Percentiles rank a stretch among this genome's conserved stretches.
These are phyloP conservation scores for Lentinula guzmanii DNA, from an alignment of 768 basidiomycete genomes.

Conservation along the genomic window DNA sequence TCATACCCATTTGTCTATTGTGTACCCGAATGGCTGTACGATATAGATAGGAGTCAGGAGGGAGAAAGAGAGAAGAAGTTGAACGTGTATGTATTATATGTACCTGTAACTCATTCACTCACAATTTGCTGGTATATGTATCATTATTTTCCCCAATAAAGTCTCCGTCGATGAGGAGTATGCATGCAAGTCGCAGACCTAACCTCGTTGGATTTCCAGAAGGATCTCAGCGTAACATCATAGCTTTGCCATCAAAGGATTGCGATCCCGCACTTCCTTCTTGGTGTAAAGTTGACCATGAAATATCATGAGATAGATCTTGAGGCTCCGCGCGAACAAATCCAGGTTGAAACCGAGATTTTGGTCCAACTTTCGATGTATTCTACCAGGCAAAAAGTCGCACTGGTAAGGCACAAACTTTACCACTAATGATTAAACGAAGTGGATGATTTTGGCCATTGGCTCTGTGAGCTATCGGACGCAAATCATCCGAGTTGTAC, in stretches of 20 bases:
- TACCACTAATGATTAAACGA: not conserved
- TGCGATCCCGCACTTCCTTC: not conserved
- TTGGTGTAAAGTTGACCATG: too few relatives aligned
- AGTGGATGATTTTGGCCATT: not conserved
- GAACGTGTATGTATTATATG: not conserved
- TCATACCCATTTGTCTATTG: not conserved
- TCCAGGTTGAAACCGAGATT: not conserved
- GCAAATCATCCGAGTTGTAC: not conserved
- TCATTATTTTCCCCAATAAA: not conserved
- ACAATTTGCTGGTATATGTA: not conserved
- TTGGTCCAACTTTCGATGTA: not conserved
- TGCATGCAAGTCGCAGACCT: not conserved
- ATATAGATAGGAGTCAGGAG: not conserved
- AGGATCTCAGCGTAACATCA: not conserved
- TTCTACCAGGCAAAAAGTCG: too few relatives aligned
- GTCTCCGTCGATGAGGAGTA: too few relatives aligned
- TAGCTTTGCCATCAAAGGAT: not conserved
- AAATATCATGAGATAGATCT: not conserved
- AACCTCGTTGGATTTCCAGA: not conserved
- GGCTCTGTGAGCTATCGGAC: not conserved
- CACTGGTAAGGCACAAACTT: not conserved
- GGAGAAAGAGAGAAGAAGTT: not conserved
- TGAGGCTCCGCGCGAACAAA: not conserved
- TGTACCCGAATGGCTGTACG: not conserved
- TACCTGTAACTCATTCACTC: not conserved